Evolutionary conservation across 1,284 basidiomycete genomes (phyloP).

Genomic region (Gomphus sp.): DNA sequence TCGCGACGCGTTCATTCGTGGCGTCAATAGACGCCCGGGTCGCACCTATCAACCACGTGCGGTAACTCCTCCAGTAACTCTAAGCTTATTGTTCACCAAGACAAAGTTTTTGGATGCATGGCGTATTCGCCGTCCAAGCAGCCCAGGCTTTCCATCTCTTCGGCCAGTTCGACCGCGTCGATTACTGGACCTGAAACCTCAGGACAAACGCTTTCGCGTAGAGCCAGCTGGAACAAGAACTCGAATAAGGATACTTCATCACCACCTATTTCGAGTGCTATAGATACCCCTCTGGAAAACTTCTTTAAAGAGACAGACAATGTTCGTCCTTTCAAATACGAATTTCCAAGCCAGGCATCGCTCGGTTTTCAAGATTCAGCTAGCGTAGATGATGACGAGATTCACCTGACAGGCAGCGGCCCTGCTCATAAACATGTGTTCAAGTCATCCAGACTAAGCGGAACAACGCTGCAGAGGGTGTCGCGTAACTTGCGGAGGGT

Average conservation of each 20-base stretch:
- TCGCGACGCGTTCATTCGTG: neutral
- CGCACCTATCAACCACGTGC: neutral
- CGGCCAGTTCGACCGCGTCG: conserved; percentile 4
- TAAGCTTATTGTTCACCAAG: neutral
- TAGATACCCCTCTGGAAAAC: neutral
- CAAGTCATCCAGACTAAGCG: neutral
- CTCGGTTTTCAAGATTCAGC: neutral
- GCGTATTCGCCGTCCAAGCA: conserved; percentile 8
- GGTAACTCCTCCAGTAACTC: neutral
- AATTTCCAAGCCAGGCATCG: conserved; percentile 9
- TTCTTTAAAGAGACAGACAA: conserved; percentile 3
- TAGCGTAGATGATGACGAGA: conserved; percentile 6
- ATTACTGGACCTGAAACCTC: neutral
- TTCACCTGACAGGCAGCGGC: conserved; percentile 1
- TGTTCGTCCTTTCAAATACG: conserved; percentile 8
- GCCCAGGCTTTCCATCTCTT: conserved; percentile 4
- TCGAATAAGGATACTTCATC: neutral
- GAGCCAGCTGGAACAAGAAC: conserved; percentile 5
- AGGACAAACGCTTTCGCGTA: conserved; percentile 2
- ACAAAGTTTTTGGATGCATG: neutral
- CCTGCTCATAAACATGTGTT: neutral
- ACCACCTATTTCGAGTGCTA: neutral
- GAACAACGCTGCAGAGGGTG: conserved; percentile 37
- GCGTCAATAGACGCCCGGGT: neutral
- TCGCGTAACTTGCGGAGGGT: conserved; percentile 56